Evolutionary conservation across 148 eudicot species (phyloP), one percentile per base, ranked within the genome.

Genomic region (Amaranthus hypochondriacus): DNA sequence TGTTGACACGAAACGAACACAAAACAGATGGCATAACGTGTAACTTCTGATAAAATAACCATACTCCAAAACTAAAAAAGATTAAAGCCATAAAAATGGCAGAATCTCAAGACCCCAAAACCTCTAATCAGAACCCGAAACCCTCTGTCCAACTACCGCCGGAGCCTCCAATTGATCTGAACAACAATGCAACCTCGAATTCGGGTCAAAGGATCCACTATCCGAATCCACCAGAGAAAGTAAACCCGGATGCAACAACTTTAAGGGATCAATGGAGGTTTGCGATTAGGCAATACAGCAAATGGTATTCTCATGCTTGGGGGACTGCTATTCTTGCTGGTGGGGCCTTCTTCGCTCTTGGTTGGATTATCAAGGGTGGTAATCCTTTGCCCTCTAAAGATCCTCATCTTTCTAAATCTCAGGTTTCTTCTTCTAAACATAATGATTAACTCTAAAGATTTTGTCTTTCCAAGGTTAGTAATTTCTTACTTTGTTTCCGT

Each of bases 251-350:
- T 66, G 46, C 87, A 39, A 81, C 85, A 51, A 83, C 97, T 0
- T 83, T 94, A 48, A 86, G 89, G 72, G 96, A 91, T 43, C 98
- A 93, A 73, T 93, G 98, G 98, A 84, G 78, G 81, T 93, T 71
- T 71, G 98, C 98, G 1, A 88, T 83, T 9, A 84, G 82, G 77
- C 97, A 91, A 81, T 93, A 91, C 86, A 88, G 95, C 69, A 82
- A 73, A 71, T 95, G 99, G 99, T 95, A 95, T 75, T 89, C 97
- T 10, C 93, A 90, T 43, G 99, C 99, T 13, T 95, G 99, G 99
- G 99, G 99, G 7, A 86, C 96, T 14, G 99, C 99, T 67, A 95
- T 92, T 65, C 86, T 95, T 47, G 99, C 99, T 6, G 99, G 99
- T 4, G 80, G 83, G 7, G 88, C 97, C 6, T 92, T 92, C 75